These are phyloP conservation scores for Zygosaccharomyces pseudobailii DNA, from an alignment of 1,139 yeast species.

Conservation along the genomic window DNA sequence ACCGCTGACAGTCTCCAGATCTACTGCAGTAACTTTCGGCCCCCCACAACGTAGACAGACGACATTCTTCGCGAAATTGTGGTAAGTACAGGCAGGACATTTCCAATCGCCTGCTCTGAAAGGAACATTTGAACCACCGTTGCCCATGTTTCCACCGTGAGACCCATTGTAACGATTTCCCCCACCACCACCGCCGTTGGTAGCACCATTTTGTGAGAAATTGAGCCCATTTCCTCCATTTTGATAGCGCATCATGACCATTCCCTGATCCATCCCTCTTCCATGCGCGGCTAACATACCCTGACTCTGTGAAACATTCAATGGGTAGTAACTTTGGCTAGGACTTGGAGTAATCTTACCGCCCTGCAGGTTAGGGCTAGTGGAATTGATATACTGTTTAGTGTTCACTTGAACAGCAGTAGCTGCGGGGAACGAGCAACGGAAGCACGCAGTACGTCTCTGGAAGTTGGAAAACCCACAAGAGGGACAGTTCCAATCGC, in stretches of 20 bases:
- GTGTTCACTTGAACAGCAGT: conserved; percentile 44
- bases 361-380: conserved; percentile 11
- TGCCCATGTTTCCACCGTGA: conserved; percentile 4
- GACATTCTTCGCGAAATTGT: conserved; percentile 88
- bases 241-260: conserved; percentile 1
- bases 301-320: conserved; percentile 13
- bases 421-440: conserved; percentile 87
- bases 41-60: conserved; percentile 87
- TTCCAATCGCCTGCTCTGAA: conserved; percentile 98
- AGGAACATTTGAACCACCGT: conserved; percentile 53
- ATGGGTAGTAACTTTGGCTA: conserved; percentile 7
- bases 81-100: conserved; percentile 77
- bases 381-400: conserved; percentile 13
- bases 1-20: conserved; percentile 5
- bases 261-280: conserved; percentile 7
- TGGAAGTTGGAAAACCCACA: conserved; percentile 96
- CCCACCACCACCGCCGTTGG: background rate
- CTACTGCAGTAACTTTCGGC: conserved; percentile 40
- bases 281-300: conserved; percentile 9
- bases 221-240: background rate
- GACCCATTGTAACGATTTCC: background rate
- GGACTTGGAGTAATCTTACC: conserved; percentile 10
- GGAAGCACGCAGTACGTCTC: conserved; percentile 88
- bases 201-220: background rate
- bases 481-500: conserved; percentile 96